Base-by-base conservation (phyloP, 352 stramenopile species). In the Peronospora farinosa region DNA sequence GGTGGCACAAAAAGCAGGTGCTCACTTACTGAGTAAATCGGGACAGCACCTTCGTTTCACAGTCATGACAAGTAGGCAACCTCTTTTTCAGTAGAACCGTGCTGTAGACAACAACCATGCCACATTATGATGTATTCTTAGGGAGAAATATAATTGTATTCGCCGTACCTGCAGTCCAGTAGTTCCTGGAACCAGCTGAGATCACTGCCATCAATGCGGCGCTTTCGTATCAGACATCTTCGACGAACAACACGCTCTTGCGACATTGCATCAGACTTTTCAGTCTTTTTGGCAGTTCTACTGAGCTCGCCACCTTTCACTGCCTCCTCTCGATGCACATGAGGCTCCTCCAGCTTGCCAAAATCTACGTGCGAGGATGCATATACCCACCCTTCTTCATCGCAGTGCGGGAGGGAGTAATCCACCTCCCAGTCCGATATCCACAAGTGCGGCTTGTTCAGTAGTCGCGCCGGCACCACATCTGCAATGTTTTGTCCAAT, bases 141-240 rank as follows among this genome's bases (percentile, higher is more conserved):
- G 31, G 31, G 5, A 16, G 3, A 15, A 37, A n/a, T n/a, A 37
- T 7, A 7, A 16, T 11, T 37, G 2, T n/a, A 7, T 37, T 12
- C 28, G 31, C 31, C 31, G 5, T 37, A 37, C 31, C 31, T 37
- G 31, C 31, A 37, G 31, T 46, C 40, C 23, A 46, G 11, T 19
- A 92, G 59, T 52, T 92, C 81, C 44, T 90, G 73, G 50, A 88
- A 88, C 81, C 81, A 92, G 40, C 81, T 84, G 38, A 88, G 60
- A 43, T 88, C 76, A 25, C 67, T 88, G 23, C 77, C 71, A 19
- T 87, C 76, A 15, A 88, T 88, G 42, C 78, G 67, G 7, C 81
- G 74, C 57, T 82, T 78, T 3, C 81, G 74, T 3, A 84, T 48
- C 11, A 87, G 50, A 13, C 76, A 65, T 31, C 80, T 60, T 11